These are phyloP conservation scores for Pelargonium nanum DNA, from an alignment of 345 rosid genomes.

Conservation along the genomic window DNA sequence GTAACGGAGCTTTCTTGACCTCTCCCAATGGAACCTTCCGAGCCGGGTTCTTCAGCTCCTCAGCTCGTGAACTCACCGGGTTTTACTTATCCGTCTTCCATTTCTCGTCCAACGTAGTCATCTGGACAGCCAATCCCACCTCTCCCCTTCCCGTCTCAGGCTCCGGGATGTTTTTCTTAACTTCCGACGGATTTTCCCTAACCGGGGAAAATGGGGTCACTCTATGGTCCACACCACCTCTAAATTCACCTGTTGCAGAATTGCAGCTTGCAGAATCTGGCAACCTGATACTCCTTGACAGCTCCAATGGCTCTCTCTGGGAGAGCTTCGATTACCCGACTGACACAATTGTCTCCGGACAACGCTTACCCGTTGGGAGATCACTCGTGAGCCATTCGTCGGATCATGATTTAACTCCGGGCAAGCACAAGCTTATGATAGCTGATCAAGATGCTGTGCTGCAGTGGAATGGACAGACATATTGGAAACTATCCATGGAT, in stretches of 20 bases:
- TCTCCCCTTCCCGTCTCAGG: slow-evolving; percentile 34
- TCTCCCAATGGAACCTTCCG: slow-evolving; percentile 50
- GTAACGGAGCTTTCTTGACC: slow-evolving; percentile 46
- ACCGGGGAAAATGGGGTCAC: slow-evolving; percentile 54
- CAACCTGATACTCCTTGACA: slow-evolving; percentile 15
- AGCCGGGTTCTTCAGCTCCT: slow-evolving; percentile 46
- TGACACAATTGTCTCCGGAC: slow-evolving; percentile 15
- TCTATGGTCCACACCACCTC: slow-evolving; percentile 23
- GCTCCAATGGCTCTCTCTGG: slow-evolving; percentile 13
- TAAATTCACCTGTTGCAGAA: not conserved
- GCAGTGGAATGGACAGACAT: slow-evolving; percentile 52
- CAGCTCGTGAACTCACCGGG: slow-evolving; percentile 21
- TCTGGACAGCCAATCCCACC: slow-evolving; percentile 84
- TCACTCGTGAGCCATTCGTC: slow-evolving; percentile 21
- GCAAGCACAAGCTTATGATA: slow-evolving; percentile 49
- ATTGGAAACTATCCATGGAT: slow-evolving; percentile 77
- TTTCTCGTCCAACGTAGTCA: slow-evolving; percentile 38
- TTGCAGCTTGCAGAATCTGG: slow-evolving; percentile 17
- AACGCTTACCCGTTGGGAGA: slow-evolving; percentile 9
- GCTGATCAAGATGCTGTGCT: slow-evolving; percentile 35
- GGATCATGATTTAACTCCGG: slow-evolving; percentile 30
- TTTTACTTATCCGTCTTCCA: slow-evolving; percentile 70
- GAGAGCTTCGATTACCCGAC: slow-evolving; percentile 17
- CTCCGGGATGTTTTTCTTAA: slow-evolving; percentile 47
- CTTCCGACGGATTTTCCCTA: slow-evolving; percentile 44